Base-by-base conservation (phyloP, 1,284 basidiomycete species). In the Meripilus lineatus region DNA sequence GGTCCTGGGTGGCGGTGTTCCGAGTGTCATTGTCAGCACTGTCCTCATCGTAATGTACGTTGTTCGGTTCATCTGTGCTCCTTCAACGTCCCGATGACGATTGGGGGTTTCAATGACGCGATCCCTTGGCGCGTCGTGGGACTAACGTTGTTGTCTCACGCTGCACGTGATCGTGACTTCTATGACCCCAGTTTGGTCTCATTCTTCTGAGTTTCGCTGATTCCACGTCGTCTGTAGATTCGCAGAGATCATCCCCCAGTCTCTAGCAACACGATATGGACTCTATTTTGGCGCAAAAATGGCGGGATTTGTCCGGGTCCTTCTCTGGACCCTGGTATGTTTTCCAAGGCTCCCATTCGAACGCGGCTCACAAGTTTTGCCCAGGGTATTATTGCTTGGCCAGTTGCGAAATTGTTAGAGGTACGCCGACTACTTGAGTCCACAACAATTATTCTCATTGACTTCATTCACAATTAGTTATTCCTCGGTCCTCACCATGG, bases 201-300 rank as follows among this genome's bases (percentile, higher is more conserved):
- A n/a, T 15, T 15, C 7, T 38, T n/a, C 10, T 32, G 20, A 25
- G 7, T 10, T 13, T 34, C 28, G 30, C 32, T 28, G 7, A 30
- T 23, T n/a, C 17, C 4, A 17, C 15, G 24, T 37, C 21, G 26
- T 20, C 38, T 36, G 34, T 53, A 89, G 89, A 50, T 92, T 92
- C 60, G 70, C 88, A 38, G 93, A 96, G 67, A 89, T 97, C 53
- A 96, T 96, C 48, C 93, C 93, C 0, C 81, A 91, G 66, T 88
- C 85, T 3, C 68, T 94, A 5, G 97, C 92, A 62, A 94, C 93
- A 10, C 82, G 93, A 14, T 89, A 95, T 69, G 94, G 94, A 20
- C 75, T 97, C 2, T 85, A 86, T 47, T 83, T 97, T 42, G 94
- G 94, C 23, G 93, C 93, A 1, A 89, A 87, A 55, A 91, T 93